These are phyloP conservation scores for Gyromitra esculenta DNA, from an alignment of 2,329 filamentous ascomycete species.

Conservation along the genomic window DNA sequence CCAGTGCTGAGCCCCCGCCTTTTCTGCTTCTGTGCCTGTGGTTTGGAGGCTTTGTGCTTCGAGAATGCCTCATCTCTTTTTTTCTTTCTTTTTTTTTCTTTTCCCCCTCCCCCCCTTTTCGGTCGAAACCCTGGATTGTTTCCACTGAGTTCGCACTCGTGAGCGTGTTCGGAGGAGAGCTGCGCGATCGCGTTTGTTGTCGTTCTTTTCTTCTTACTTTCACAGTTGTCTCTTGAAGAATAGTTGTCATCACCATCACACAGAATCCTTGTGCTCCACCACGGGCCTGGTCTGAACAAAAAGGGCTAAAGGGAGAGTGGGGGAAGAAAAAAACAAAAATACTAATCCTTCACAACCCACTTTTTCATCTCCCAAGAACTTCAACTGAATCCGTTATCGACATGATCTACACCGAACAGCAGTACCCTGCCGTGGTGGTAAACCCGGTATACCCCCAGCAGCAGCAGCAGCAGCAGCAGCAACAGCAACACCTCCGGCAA, in stretches of 20 bases:
- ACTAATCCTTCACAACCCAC: neutral
- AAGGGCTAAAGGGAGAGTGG: neutral
- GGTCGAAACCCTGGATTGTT: neutral
- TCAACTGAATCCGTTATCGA: neutral
- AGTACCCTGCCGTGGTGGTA: conserved; percentile 31
- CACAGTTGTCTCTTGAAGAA: neutral
- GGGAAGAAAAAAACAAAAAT: neutral
- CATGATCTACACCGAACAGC: conserved; percentile 36
- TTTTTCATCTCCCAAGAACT: neutral
- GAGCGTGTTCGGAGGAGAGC: neutral
- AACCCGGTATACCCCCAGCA: conserved; percentile 41
- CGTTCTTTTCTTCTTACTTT: too few species aligned
- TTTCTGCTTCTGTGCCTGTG: conserved; percentile 11
- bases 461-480: conserved; percentile 31
- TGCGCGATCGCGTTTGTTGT: neutral
- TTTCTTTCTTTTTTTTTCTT: too few species aligned
- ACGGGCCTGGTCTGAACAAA: neutral
- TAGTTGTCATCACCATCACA: neutral
- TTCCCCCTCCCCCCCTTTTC: neutral
- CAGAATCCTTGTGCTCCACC: neutral
- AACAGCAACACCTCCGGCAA: conserved; percentile 42
- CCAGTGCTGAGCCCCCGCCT: conserved; percentile 16
- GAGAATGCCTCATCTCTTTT: neutral
- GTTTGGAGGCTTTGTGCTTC: neutral
- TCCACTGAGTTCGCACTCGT: neutral